These are phyloP conservation scores for Ophiostoma tasmaniense DNA, from an alignment of 2,329 filamentous ascomycete genomes.

Conservation along the genomic window DNA sequence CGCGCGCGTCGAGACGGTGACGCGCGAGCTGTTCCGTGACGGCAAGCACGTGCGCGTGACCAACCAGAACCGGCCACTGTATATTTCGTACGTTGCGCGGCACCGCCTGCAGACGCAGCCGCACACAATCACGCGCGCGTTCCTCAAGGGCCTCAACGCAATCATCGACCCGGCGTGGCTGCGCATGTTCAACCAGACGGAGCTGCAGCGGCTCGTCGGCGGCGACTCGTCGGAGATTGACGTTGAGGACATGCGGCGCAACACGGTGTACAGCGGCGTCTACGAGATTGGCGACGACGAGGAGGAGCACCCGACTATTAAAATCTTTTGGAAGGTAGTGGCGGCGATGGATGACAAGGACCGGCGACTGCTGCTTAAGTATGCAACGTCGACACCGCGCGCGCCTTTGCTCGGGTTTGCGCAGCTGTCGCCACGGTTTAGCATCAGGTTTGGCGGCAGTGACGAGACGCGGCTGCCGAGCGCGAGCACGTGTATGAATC, in stretches of 20 bases:
- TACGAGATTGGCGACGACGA: conserved; percentile 87
- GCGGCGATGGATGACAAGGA: conserved; percentile 64
- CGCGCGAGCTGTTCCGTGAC: conserved; percentile 65
- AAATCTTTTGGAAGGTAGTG: conserved; percentile 90
- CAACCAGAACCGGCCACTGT: conserved; percentile 86
- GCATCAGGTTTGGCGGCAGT: conserved; percentile 72
- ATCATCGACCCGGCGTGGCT: conserved; percentile 93
- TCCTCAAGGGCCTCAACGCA: conserved; percentile 72
- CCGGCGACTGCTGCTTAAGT: conserved; percentile 80
- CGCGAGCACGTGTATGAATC: conserved; percentile 91
- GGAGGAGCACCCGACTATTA: conserved; percentile 73
- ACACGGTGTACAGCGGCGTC: conserved; percentile 81
- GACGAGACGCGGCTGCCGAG: conserved; percentile 77
- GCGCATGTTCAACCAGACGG: conserved; percentile 95
- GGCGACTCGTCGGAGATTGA: conserved; percentile 82
- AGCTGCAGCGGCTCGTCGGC: conserved; percentile 86
- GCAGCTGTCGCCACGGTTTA: conserved; percentile 77
- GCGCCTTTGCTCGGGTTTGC: conserved; percentile 84
- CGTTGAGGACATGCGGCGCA: conserved; percentile 70
- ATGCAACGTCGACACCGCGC: conserved; percentile 86
- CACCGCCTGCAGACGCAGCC: conserved; percentile 80
- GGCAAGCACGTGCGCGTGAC: conserved; percentile 74
- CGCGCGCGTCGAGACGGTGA: conserved; percentile 51
- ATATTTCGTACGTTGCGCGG: conserved; percentile 83
- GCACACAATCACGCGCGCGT: conserved; percentile 72